A percentile compares a stretch with the other conserved stretches of the same genome.
phyloP scores from a whole-genome alignment of 352 stramenopile genomes.

The Aphanomyces euteiches region DNA sequence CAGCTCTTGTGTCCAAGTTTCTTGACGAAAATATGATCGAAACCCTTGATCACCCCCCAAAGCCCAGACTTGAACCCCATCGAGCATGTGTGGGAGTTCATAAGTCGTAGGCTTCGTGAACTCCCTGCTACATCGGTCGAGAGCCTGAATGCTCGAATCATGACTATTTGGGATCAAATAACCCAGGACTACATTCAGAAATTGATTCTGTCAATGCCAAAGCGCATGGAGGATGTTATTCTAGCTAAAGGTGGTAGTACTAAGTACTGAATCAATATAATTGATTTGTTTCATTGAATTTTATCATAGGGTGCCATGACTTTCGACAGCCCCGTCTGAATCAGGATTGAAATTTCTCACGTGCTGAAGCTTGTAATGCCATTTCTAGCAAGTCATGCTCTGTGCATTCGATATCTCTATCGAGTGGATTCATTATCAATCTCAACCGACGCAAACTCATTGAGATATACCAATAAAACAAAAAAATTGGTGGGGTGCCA shows the following conservation, averaged over 20 bases:
- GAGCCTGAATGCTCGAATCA: background rate
- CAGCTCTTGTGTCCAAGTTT: background rate
- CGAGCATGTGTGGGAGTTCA: slow-evolving; percentile 9
- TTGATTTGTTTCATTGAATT: slow-evolving; percentile 6
- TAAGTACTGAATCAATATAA: slow-evolving; percentile 1
- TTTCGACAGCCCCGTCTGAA: background rate
- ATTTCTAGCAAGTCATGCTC: no score
- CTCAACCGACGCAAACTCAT: background rate
- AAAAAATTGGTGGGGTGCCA: background rate
- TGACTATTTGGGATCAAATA: background rate
- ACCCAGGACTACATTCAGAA: background rate
- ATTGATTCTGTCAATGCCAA: slow-evolving; percentile 4
- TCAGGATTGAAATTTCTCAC: background rate
- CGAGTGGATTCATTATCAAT: background rate
- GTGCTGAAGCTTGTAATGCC: no score
- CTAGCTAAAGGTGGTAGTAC: background rate
- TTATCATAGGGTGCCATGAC: background rate
- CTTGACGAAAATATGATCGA: background rate
- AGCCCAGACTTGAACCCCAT: slow-evolving; percentile 3
- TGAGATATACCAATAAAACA: background rate
- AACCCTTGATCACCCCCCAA: background rate
- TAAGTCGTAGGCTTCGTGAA: background rate
- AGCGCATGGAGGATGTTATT: background rate
- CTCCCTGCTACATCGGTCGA: background rate
- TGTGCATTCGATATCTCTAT: no score